phyloP scores from a whole-genome alignment of 768 basidiomycete genomes.

The Boletus barrowsii region DNA sequence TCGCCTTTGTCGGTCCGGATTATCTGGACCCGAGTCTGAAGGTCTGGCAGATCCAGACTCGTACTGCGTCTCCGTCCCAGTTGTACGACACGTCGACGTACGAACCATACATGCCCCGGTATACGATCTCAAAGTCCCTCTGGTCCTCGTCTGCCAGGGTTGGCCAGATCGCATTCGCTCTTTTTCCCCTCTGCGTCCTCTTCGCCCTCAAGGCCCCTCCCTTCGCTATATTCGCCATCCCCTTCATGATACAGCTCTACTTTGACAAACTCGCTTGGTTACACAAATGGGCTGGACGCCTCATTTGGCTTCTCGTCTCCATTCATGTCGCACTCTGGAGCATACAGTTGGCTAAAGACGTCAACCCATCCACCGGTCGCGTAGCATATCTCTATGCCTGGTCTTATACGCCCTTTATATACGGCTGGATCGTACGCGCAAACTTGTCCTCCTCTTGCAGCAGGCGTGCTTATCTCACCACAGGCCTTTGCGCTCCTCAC shows the following conservation, averaged over 20 bases:
- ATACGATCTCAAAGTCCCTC: constrained; percentile 63
- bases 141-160: constrained; percentile 70
- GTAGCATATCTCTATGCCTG: constrained; percentile 51
- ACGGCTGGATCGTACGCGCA: constrained; percentile 51
- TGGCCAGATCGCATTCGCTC: constrained; percentile 69
- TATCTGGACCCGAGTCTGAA: constrained; percentile 53
- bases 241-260: constrained; percentile 58
- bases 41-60: constrained; percentile 41
- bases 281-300: constrained; percentile 68
- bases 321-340: constrained; percentile 69
- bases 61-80: constrained; percentile 20
- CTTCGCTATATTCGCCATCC: constrained; percentile 66
- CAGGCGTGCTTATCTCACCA: constrained; percentile 1
- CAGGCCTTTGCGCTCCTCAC: constrained; percentile 60
- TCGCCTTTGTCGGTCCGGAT: constrained; percentile 63
- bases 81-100: constrained; percentile 33
- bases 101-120: constrained; percentile 43
- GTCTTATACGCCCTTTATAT: constrained; percentile 59
- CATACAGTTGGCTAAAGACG: constrained; percentile 57
- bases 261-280: constrained; percentile 74
- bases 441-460: constrained; percentile 4
- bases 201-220: constrained; percentile 71
- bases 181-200: constrained; percentile 67
- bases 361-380: constrained; percentile 39
- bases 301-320: constrained; percentile 62